Conservation (phyloP, 2,329 filamentous ascomycete species). For the Diplodia seriata region DNA sequence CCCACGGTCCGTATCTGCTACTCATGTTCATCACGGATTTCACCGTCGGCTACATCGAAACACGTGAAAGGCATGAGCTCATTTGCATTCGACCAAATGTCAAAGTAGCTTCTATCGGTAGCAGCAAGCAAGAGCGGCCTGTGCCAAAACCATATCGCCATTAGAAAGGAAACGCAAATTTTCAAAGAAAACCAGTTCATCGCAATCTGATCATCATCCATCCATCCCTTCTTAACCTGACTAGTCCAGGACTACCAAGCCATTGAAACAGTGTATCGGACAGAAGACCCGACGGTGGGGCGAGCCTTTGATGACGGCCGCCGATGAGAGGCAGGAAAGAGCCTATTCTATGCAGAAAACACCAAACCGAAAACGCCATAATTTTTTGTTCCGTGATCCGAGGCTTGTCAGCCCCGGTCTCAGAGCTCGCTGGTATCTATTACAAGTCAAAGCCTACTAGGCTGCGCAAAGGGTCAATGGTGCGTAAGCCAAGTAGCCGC, state of each 20-base stretch:
- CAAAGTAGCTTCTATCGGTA: constrained; percentile 14
- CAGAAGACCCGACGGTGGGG: constrained; percentile 4
- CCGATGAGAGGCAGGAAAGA: constrained; percentile 13
- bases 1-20: neutral
- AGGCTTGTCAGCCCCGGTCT: constrained; percentile 16
- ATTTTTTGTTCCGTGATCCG: constrained; percentile 27
- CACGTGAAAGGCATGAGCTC: neutral
- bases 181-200: neutral
- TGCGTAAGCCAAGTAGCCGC: constrained; percentile 12
- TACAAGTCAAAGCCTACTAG: constrained; percentile 29
- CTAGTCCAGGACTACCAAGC: neutral
- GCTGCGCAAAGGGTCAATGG: constrained; percentile 15
- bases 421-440: constrained; percentile 21
- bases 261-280: constrained; percentile 1
- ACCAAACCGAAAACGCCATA: constrained; percentile 31
- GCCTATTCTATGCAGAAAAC: constrained; percentile 27
- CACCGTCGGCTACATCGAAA: neutral
- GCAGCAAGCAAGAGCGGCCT: neutral
- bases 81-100: neutral
- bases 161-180: constrained; percentile 9
- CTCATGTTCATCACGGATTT: constrained; percentile 1
- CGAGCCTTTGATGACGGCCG: constrained; percentile 10
- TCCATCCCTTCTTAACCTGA: constrained; percentile 12
- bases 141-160: constrained; percentile 7
- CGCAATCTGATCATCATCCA: constrained; percentile 17